A percentile compares a stretch with the other conserved stretches of the same genome.
Conservation (phyloP, 768 basidiomycete genomes). For the Sistotremastrum niveocremeum region DNA sequence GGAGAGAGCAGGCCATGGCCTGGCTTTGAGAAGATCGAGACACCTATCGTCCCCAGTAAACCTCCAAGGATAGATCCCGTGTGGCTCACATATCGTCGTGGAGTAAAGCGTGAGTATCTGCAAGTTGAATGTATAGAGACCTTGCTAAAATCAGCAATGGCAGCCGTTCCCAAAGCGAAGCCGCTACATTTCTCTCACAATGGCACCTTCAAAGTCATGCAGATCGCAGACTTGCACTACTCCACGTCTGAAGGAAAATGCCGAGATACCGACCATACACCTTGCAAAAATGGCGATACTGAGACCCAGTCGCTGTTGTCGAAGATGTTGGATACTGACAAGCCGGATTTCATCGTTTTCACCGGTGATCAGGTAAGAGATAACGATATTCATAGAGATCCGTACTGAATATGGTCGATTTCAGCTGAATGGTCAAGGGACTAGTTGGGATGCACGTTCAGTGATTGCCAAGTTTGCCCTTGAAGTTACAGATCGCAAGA, state of each 20-base stretch:
- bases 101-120: slow-evolving; percentile 49
- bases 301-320: slow-evolving; percentile 64
- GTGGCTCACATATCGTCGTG: slow-evolving; percentile 54
- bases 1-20: slow-evolving; percentile 79
- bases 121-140: background rate
- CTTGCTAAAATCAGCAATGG: background rate
- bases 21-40: slow-evolving; percentile 65
- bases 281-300: slow-evolving; percentile 59
- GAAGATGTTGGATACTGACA: slow-evolving; percentile 59
- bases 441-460: slow-evolving; percentile 79
- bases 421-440: slow-evolving; percentile 73
- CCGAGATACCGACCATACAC: slow-evolving; percentile 45
- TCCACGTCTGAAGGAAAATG: slow-evolving; percentile 71
- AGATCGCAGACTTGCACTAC: slow-evolving; percentile 90
- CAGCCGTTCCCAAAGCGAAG: slow-evolving; percentile 57
- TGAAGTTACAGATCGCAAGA: slow-evolving; percentile 55
- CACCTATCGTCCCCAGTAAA: slow-evolving; percentile 37
- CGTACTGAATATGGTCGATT: too few species aligned
- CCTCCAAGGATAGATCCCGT: slow-evolving; percentile 15
- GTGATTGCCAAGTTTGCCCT: slow-evolving; percentile 81
- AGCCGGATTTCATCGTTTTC: slow-evolving; percentile 87
- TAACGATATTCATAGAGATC: too few species aligned
- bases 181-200: slow-evolving; percentile 71
- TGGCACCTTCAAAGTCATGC: slow-evolving; percentile 81
- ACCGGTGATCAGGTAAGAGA: slow-evolving; percentile 63